Conservation (phyloP, 768 basidiomycete genomes). For the Xerocomellus intermedius region DNA sequence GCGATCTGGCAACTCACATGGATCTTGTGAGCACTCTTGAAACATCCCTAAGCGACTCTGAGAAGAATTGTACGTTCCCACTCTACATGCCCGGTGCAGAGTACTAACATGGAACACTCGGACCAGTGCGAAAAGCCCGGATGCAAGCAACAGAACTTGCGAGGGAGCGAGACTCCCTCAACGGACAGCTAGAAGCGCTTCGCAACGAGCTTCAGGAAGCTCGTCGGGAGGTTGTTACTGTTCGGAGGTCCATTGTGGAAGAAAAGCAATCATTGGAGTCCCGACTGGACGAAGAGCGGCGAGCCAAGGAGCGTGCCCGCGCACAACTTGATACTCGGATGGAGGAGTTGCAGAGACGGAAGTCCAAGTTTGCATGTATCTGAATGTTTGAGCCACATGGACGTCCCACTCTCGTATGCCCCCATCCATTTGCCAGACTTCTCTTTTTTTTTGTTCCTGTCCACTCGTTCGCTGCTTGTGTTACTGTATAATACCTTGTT, state of each 20-base stretch:
- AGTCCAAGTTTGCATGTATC: conserved; percentile 91
- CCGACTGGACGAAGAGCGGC: conserved; percentile 81
- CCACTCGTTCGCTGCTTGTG: conserved; percentile 27
- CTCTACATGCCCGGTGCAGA: background rate
- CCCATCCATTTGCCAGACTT: background rate
- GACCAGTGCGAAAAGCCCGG: conserved; percentile 83
- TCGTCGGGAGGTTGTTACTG: conserved; percentile 74
- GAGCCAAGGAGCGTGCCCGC: conserved; percentile 84
- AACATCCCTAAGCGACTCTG: conserved; percentile 83
- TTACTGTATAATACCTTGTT: conserved; percentile 24
- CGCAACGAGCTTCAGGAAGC: conserved; percentile 74
- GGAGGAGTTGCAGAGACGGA: conserved; percentile 80
- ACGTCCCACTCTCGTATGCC: conserved; percentile 3
- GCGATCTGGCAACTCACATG: conserved; percentile 88
- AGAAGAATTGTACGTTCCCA: conserved; percentile 78
- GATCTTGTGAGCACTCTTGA: conserved; percentile 84
- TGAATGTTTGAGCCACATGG: conserved; percentile 37
- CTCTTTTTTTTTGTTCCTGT: conserved; percentile 9
- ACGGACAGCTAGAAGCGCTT: conserved; percentile 59
- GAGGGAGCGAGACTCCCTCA: conserved; percentile 78
- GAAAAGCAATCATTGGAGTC: conserved; percentile 87
- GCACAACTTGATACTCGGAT: conserved; percentile 85
- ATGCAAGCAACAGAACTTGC: conserved; percentile 91
- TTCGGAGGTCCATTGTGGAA: conserved; percentile 78
- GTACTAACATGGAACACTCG: conserved; percentile 9